phyloP scores from a whole-genome alignment of 768 basidiomycete species.

The Dioszegia aurantiaca region DNA sequence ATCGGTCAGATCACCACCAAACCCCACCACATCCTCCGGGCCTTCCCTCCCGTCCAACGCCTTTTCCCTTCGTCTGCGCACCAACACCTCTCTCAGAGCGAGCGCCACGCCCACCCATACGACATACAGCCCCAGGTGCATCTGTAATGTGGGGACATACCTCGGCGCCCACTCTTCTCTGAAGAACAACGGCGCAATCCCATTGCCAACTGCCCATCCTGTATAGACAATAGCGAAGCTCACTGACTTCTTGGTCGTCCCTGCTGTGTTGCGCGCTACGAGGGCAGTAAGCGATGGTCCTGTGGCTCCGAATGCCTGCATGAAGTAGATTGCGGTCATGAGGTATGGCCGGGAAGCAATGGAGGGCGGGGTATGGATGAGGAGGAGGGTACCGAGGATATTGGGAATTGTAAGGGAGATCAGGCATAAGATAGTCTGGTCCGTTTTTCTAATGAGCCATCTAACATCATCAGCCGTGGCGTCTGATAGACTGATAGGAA shows the following conservation, averaged over 20 bases:
- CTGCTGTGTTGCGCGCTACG: constrained; percentile 29
- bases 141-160: constrained; percentile 57
- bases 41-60: not conserved
- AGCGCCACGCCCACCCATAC: constrained; percentile 2
- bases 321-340: constrained; percentile 56
- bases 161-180: constrained; percentile 57
- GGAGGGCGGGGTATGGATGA: constrained; percentile 56
- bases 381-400: constrained; percentile 58
- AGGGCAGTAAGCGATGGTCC: constrained; percentile 20
- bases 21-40: not conserved
- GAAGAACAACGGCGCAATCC: constrained; percentile 58
- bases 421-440: constrained; percentile 57
- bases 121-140: constrained; percentile 49
- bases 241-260: constrained; percentile 56
- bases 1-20: constrained; percentile 6
- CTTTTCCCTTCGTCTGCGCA: not conserved
- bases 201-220: constrained; percentile 60
- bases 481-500: not conserved
- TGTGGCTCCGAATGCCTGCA: constrained; percentile 17
- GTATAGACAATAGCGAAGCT: constrained; percentile 53
- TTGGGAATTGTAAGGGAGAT: constrained; percentile 58
- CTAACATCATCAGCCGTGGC: constrained; percentile 7
- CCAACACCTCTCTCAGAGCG: constrained; percentile 1
- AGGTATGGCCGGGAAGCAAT: constrained; percentile 56
- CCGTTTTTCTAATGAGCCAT: constrained; percentile 17